A percentile compares a stretch with the other conserved stretches of the same genome.
phyloP scores from a whole-genome alignment of 1,284 basidiomycete species.

The Microbotryum violaceum region DNA sequence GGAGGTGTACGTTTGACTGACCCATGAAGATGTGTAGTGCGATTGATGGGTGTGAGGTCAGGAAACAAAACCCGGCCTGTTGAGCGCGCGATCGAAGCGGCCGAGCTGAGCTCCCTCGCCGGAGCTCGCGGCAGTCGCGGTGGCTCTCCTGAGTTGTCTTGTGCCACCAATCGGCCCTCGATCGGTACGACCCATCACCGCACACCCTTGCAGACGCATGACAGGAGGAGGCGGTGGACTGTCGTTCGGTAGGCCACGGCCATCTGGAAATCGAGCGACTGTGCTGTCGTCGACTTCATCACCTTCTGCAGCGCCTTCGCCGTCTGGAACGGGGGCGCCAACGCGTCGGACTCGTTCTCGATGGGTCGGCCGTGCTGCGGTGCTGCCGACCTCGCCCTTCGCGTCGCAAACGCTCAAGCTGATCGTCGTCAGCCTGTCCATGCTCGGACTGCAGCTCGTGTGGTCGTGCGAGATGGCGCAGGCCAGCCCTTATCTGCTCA shows the following conservation, averaged over 20 bases:
- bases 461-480: conserved; percentile 35
- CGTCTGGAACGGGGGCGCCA: neutral
- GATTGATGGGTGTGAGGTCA: neutral
- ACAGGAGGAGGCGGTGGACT: no score
- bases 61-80: neutral
- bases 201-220: no score
- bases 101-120: no score
- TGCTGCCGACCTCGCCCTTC: conserved; percentile 9
- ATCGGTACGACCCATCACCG: no score
- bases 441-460: conserved; percentile 31
- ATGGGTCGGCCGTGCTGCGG: conserved; percentile 20
- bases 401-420: conserved; percentile 9
- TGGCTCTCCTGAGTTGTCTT: neutral
- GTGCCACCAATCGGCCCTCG: neutral
- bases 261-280: no score
- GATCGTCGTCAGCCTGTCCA: conserved; percentile 10
- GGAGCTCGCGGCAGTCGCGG: neutral
- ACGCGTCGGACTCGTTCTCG: conserved; percentile 5
- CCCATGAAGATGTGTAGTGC: conserved; percentile 3
- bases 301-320: no score
- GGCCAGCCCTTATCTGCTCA: conserved; percentile 35
- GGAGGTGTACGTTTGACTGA: neutral
- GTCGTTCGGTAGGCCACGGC: no score
- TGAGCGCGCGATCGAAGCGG: no score
- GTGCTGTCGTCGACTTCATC: no score